Base-by-base conservation (phyloP, 371 early-diverging fungal species). In the Mortierella sp. region DNA sequence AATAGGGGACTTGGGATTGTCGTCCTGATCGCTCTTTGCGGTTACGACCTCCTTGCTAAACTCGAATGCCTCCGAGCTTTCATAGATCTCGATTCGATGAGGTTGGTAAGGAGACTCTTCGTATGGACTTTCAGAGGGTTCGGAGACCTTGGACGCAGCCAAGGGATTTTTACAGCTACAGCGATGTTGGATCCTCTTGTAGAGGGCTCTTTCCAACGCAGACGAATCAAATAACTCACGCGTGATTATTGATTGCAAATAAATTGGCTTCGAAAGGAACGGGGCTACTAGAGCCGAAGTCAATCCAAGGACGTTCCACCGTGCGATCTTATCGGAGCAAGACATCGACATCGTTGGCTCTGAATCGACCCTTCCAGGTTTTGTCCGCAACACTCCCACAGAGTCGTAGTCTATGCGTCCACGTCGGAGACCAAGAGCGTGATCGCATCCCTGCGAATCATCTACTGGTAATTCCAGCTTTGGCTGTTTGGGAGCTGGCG, bases 251-350 rank as follows among this genome's bases (percentile, higher is more conserved):
- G 92, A 86, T 1, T 83, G 60, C 1, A 96, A 84, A 69, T 93
- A 94, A n/a, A 96, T 78, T 0, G 97, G 96, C 22, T 71, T 51
- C 1, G 90, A 83, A 3, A 96, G 78, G 20, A 95, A 77, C 1
- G 92, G 88, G 14, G 93, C 85, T 0, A 96, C 84, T 18, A 95
- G 65, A 6, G 92, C 89, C 11, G 94, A 94, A 54, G 91, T 90
- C 5, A 95, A 72, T 0, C 96, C 97, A 28, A 95, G 83, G 22
- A 93, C 89, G 71, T 91, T 92, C 97, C 97, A 96, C 32, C 90
- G 90, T 4, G 95, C 94, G 9, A 96, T 85, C 81, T 96, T 96
- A 85, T 96, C 97, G 75, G 94, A 93, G 87, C 96, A 96, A 20
- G 94, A 94, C 95, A 96, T 94, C 77, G 90, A 93, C 30, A 90